Evolutionary conservation across 768 basidiomycete species (phyloP).

Genomic region (Mycena capillaripes): DNA sequence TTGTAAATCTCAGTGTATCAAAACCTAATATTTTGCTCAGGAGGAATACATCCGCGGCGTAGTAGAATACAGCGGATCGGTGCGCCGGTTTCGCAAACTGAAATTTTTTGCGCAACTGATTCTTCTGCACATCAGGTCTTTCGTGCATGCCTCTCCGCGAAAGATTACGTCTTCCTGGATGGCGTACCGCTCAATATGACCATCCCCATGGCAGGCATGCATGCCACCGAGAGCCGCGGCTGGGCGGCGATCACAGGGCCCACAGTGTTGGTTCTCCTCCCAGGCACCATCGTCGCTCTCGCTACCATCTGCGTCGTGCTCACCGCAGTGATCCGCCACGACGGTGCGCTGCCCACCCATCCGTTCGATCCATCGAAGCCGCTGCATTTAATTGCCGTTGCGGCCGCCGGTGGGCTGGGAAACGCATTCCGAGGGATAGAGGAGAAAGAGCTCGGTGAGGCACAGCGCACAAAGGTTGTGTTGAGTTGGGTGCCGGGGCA

Average conservation of each 20-base stretch:
- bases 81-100: background rate
- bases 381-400: background rate
- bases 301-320: background rate
- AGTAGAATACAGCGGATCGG: background rate
- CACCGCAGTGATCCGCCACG: background rate
- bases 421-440: background rate
- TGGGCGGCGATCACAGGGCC: background rate
- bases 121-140: background rate
- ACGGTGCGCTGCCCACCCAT: background rate
- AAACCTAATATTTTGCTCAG: background rate
- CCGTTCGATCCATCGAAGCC: background rate
- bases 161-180: background rate
- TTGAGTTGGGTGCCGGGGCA: too few species aligned
- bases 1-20: background rate
- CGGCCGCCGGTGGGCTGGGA: background rate
- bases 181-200: background rate
- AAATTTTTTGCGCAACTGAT: background rate
- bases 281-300: background rate
- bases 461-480: too few species aligned
- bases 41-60: background rate
- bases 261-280: background rate
- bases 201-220: background rate
- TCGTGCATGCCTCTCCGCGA: background rate
- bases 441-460: too few species aligned
- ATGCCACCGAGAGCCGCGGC: background rate